These are phyloP conservation scores for Talaromyces proteolyticus DNA, from an alignment of 495 filamentous ascomycete genomes.

Conservation along the genomic window DNA sequence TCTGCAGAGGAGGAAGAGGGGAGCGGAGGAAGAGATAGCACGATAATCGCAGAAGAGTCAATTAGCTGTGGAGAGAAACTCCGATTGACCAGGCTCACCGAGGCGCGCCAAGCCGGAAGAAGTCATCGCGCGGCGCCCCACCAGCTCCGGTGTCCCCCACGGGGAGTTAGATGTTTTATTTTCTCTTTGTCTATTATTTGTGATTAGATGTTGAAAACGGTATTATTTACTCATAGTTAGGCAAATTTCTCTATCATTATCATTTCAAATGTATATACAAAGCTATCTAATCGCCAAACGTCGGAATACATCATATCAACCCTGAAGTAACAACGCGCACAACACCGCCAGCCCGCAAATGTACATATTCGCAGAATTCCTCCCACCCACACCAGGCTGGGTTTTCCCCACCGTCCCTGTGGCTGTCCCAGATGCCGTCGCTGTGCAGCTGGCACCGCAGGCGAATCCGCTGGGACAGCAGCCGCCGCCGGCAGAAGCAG, in stretches of 20 bases:
- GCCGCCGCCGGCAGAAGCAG: constrained; percentile 56
- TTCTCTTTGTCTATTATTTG: not conserved
- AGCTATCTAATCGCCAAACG: too few relatives aligned
- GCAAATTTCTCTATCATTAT: too few relatives aligned
- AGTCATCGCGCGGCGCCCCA: too few relatives aligned
- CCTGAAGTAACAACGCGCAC: not conserved
- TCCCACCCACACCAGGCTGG: constrained; percentile 20
- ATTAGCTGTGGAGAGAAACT: not conserved
- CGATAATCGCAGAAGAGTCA: too few relatives aligned
- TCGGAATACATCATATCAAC: not conserved
- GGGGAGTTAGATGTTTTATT: not conserved
- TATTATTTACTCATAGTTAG: not conserved
- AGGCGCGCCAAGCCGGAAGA: too few relatives aligned
- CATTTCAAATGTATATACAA: too few relatives aligned
- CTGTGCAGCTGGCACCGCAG: constrained; percentile 71
- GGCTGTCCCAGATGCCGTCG: constrained; percentile 36
- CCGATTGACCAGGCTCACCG: not conserved
- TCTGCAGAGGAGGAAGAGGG: constrained; percentile 8
- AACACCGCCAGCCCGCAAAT: not conserved
- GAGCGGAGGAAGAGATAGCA: constrained; percentile 9
- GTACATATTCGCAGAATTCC: not conserved
- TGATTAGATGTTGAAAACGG: too few relatives aligned
- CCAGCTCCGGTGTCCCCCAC: not conserved
- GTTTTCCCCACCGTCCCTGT: constrained; percentile 55
- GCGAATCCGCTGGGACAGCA: constrained; percentile 74